phyloP scores from a whole-genome alignment of 345 rosid species.

The Nasturtium officinale region DNA sequence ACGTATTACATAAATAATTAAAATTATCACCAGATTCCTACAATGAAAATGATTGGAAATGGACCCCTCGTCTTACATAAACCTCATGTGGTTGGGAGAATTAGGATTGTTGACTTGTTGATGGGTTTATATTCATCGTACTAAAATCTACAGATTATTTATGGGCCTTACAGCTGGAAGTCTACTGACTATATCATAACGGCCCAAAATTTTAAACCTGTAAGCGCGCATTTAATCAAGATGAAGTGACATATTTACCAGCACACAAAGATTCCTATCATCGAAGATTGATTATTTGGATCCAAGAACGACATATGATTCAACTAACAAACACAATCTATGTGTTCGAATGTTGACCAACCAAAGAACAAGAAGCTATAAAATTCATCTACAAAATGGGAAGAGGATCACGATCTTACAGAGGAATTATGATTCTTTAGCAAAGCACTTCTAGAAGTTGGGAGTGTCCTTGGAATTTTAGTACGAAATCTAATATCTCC shows the following conservation, averaged over 20 bases:
- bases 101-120: not conserved
- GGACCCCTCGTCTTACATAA: slow-evolving; percentile 7
- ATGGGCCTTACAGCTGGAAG: slow-evolving; percentile 7
- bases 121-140: slow-evolving; percentile 8
- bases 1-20: slow-evolving; percentile 9
- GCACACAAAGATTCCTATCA: not conserved
- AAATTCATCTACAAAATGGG: not conserved
- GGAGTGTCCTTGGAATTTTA: no score
- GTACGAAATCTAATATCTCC: no score
- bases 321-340: not conserved
- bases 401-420: no score
- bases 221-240: not conserved
- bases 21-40: slow-evolving; percentile 30
- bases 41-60: slow-evolving; percentile 38
- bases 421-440: not conserved
- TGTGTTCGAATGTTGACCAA: not conserved
- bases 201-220: not conserved
- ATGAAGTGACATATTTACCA: not conserved
- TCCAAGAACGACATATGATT: not conserved
- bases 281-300: not conserved
- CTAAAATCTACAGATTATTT: not conserved
- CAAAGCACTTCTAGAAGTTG: not conserved
- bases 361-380: not conserved
- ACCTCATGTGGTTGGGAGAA: not conserved
- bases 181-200: not conserved